These are phyloP conservation scores for Aspergillus kassunensis DNA, from an alignment of 495 filamentous ascomycete genomes.

Conservation along the genomic window DNA sequence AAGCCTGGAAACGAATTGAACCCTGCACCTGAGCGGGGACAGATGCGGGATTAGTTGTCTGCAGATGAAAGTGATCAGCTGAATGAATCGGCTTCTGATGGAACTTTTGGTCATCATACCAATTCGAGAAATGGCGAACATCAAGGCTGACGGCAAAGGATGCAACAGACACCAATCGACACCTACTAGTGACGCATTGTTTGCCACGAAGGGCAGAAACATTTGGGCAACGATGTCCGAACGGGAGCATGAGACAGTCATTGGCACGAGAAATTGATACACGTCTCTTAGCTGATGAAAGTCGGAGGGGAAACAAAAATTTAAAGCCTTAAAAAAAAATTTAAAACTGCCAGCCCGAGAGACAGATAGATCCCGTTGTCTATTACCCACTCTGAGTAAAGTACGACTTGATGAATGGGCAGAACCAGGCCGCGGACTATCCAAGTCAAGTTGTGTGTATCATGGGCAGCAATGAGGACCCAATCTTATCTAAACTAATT, in stretches of 20 bases:
- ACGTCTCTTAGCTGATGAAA: constrained; percentile 15
- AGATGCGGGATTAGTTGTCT: constrained; percentile 44
- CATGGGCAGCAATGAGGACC: constrained; percentile 16
- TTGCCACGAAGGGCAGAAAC: constrained; percentile 23
- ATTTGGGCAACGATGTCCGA: constrained; percentile 17
- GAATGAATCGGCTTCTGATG: constrained; percentile 33
- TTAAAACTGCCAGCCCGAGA: constrained; percentile 12
- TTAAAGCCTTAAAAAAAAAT: constrained; percentile 8
- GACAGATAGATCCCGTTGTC: constrained; percentile 25
- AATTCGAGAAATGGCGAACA: constrained; percentile 17
- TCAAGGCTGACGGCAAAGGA: constrained; percentile 15
- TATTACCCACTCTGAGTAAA: constrained; percentile 20
- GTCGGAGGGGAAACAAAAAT: constrained; percentile 2
- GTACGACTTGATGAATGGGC: constrained; percentile 12
- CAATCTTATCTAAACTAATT: constrained; percentile 18
- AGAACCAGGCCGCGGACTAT: constrained; percentile 4
- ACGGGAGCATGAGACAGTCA: constrained; percentile 24
- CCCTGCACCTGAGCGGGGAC: constrained; percentile 43
- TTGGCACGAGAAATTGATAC: constrained; percentile 17
- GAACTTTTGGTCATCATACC: constrained; percentile 23
- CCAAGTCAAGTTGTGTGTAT: constrained; percentile 15
- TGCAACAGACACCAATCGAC: constrained; percentile 34
- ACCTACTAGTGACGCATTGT: constrained; percentile 28
- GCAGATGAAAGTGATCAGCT: constrained; percentile 48
- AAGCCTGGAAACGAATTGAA: constrained; percentile 29